phyloP scores from a whole-genome alignment of 139 green algal genomes.

The Diplosphaera chodatii region DNA sequence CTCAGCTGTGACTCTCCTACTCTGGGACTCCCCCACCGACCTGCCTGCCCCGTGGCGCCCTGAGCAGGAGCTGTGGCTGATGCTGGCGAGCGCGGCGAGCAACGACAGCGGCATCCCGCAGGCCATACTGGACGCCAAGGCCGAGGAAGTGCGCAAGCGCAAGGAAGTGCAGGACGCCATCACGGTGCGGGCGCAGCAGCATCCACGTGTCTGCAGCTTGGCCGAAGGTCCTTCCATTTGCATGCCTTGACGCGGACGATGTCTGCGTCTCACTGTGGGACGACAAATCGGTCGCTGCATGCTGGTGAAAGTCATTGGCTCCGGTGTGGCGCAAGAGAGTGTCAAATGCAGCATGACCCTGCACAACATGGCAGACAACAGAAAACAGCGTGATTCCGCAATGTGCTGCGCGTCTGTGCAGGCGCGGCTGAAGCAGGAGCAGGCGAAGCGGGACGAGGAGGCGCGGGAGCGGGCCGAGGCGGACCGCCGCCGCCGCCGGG shows the following conservation, averaged over 20 bases:
- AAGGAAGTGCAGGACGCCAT: slow-evolving; percentile 50
- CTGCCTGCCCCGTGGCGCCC: slow-evolving; percentile 1
- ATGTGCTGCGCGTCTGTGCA: background rate
- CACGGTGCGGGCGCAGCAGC: no score
- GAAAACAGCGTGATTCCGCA: no score
- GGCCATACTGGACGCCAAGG: slow-evolving; percentile 75
- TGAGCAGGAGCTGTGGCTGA: slow-evolving; percentile 76
- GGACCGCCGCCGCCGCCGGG: background rate
- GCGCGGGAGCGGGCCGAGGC: background rate
- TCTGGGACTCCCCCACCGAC: background rate
- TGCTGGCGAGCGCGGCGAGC: slow-evolving; percentile 64
- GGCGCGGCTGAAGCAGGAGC: background rate
- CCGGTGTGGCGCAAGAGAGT: no score
- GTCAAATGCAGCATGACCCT: no score
- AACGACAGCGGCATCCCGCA: slow-evolving; percentile 73
- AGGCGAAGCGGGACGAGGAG: background rate
- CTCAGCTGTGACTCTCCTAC: background rate
- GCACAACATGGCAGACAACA: no score
- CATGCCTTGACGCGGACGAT: background rate
- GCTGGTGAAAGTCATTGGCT: no score
- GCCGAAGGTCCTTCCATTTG: background rate
- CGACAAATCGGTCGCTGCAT: no score
- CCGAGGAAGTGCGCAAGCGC: slow-evolving; percentile 46
- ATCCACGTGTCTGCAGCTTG: no score
- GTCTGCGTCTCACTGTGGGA: background rate